Evolutionary conservation across 2,329 filamentous ascomycete species (phyloP).

Genomic region (Pestalotiopsis sp.): DNA sequence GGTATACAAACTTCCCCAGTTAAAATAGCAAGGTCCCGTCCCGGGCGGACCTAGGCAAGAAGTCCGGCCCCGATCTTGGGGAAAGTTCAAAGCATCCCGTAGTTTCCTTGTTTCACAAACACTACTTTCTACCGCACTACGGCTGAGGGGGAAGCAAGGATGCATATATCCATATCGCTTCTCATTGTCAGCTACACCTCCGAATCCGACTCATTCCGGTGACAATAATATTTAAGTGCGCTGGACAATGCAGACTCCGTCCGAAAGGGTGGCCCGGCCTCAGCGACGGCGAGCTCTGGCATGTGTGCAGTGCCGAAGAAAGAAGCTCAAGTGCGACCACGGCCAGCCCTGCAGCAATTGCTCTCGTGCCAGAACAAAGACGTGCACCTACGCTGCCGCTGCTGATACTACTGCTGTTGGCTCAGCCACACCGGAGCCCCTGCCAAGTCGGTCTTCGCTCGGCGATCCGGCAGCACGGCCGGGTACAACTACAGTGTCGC

Average conservation of each 20-base stretch:
- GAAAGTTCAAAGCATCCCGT: too few relatives aligned
- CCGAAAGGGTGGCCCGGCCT: background rate
- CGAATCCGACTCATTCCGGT: background rate
- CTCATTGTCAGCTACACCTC: background rate
- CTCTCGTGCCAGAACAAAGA: background rate
- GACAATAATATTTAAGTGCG: background rate
- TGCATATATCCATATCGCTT: background rate
- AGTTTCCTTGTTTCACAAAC: too few relatives aligned
- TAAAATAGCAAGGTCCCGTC: background rate
- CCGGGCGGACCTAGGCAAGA: background rate
- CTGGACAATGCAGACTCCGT: background rate
- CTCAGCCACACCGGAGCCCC: background rate
- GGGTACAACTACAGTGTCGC: background rate
- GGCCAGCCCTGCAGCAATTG: constrained; percentile 9
- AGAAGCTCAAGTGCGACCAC: constrained; percentile 10
- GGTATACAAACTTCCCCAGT: background rate
- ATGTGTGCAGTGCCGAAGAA: constrained; percentile 2
- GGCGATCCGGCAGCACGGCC: background rate
- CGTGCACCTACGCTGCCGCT: background rate
- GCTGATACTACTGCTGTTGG: background rate
- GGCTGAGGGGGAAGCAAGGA: background rate
- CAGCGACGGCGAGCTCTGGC: background rate
- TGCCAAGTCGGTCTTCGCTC: background rate
- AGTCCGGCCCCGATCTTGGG: background rate
- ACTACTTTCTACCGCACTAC: background rate